Base-by-base conservation (phyloP, 768 basidiomycete species). In the Rhodotorula toruloides region DNA sequence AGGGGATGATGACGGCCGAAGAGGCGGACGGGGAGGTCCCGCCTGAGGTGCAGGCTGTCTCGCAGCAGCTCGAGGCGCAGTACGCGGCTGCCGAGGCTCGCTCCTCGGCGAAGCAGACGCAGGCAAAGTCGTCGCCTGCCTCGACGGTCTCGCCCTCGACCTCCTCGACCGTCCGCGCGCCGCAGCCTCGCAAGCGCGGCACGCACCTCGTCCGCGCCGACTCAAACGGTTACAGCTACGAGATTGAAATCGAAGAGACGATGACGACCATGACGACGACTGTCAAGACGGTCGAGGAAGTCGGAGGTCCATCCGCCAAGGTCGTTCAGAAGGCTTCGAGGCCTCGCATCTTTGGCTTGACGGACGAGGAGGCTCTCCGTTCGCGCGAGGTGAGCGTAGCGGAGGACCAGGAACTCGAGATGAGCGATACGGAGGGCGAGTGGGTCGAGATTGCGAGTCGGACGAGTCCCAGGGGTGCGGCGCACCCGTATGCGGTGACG, bases 161-260 rank as follows among this genome's bases (percentile, higher is more conserved):
- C 25, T 3, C 12, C 36, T 10, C 39, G 12, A 34, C 54, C 6
- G 2, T 55, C 39, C 54, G 40, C 40, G 40, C n/a, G n/a, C 36
- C 21, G 2, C 25, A 5, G 46, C 44, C 32, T 22, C 25, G 16
- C 8, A 9, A 7, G 36, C 54, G 54, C 40, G 32, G 3, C 3
- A 48, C 8, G 5, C 57, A n/a, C 36, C 22, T 48, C 27, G 34
- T 39, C 36, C 27, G 12, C 0, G 0, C 7, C n/a, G 17, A 27
- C n/a, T n/a, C 36, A 6, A 31, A 37, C 8, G 37, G 47, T 17
- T 65, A 54, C 56, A 43, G 53, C 19, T 66, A 66, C 57, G 65
- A 71, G 58, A 72, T 77, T 49, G 71, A 74, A 42, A 47, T 75
- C n/a, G 63, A 64, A 10, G 75, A 77, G 63, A 74, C 73, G 39